phyloP scores from a whole-genome alignment of 208 protist species.

The Wallacemonas sp. region DNA sequence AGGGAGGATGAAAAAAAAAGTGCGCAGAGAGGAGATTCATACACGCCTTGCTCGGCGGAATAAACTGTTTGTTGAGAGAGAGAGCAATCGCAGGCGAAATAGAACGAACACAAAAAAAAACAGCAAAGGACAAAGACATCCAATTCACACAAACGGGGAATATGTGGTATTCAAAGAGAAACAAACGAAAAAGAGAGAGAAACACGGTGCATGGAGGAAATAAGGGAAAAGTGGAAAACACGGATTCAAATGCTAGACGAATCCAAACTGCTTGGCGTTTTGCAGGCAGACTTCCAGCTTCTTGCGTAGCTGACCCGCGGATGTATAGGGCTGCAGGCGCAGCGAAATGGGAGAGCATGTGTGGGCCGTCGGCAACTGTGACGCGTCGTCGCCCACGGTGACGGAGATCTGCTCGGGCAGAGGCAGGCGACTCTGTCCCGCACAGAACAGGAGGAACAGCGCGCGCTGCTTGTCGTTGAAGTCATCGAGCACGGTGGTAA shows the following conservation, averaged over 20 bases:
- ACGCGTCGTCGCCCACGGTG: constrained; percentile 75
- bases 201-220: constrained; percentile 1
- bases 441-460: constrained; percentile 85
- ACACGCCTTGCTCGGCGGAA: too few relatives aligned
- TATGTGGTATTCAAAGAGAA: constrained; percentile 10
- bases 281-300: constrained; percentile 68
- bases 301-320: constrained; percentile 41
- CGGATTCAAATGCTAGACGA: constrained; percentile 37
- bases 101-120: background rate
- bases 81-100: background rate
- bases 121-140: background rate
- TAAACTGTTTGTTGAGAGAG: background rate
- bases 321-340: constrained; percentile 75
- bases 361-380: constrained; percentile 79
- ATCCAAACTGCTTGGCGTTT: constrained; percentile 80
- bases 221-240: constrained; percentile 18
- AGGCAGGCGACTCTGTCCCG: constrained; percentile 80
- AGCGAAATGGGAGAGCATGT: constrained; percentile 90
- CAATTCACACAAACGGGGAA: too few relatives aligned
- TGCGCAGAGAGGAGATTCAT: background rate
- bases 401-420: constrained; percentile 83
- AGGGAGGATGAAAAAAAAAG: background rate
- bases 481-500: constrained; percentile 55
- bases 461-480: constrained; percentile 59
- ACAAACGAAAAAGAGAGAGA: constrained; percentile 19